Percentiles rank a stretch among this genome's conserved stretches.
These are phyloP conservation scores for Suillus subluteus DNA, from an alignment of 768 basidiomycete genomes.

Conservation along the genomic window DNA sequence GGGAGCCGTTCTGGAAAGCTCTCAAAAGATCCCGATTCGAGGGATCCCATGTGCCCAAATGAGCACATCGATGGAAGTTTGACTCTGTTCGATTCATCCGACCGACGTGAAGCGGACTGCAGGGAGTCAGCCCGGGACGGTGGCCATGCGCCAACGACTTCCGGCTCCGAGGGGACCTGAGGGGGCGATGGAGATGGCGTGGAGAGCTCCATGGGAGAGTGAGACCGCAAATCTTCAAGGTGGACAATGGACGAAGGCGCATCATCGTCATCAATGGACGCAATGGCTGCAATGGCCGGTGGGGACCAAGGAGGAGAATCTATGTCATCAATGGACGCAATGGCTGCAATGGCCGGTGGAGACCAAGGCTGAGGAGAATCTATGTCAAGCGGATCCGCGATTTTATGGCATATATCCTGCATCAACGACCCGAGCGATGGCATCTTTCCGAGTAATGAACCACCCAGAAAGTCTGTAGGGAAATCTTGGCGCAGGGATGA, in stretches of 20 bases:
- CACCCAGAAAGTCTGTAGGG: conserved; percentile 14
- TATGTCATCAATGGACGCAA: conserved; percentile 17
- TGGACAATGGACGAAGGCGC: conserved; percentile 14
- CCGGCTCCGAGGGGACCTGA: conserved; percentile 38
- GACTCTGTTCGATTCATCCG: conserved; percentile 3
- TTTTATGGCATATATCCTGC: conserved; percentile 28
- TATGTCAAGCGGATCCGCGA: conserved; percentile 13
- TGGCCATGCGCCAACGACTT: conserved; percentile 49
- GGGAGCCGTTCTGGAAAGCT: conserved; percentile 6
- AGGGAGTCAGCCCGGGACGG: conserved; percentile 40
- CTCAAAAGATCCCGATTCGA: not conserved
- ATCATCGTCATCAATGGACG: conserved; percentile 15
- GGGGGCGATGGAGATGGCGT: conserved; percentile 40
- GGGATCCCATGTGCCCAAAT: conserved; percentile 7
- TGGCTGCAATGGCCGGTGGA: conserved; percentile 17
- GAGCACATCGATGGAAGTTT: conserved; percentile 10
- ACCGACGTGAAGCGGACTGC: conserved; percentile 14
- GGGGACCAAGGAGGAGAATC: conserved; percentile 18
- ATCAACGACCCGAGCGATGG: conserved; percentile 37
- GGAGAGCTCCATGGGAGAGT: conserved; percentile 53
- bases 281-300: conserved; percentile 12
- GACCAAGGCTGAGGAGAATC: conserved; percentile 20
- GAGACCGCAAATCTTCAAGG: conserved; percentile 37
- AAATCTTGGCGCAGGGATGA: conserved; percentile 20
- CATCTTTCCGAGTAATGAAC: conserved; percentile 29